A percentile compares a stretch with the other conserved stretches of the same genome.
phyloP scores from a whole-genome alignment of 1,284 basidiomycete species.

The Ganoderma multipileum region DNA sequence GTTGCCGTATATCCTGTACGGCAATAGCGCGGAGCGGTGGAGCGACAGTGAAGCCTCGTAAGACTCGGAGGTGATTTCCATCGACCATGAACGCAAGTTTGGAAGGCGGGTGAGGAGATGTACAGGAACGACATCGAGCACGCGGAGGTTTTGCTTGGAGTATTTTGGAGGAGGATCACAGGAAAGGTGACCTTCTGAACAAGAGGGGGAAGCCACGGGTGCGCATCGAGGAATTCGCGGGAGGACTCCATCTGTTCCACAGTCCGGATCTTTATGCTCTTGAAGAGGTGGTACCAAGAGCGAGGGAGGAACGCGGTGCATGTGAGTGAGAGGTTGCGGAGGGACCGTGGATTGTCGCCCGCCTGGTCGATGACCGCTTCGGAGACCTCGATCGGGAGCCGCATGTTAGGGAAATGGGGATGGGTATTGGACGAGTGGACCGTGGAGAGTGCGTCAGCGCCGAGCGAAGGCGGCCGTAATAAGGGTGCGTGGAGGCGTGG shows the following conservation, averaged over 20 bases:
- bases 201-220: background rate
- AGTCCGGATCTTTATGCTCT: background rate
- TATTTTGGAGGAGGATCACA: too few species aligned
- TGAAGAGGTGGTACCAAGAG: background rate
- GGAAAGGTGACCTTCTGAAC: background rate
- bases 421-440: too few species aligned
- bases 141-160: too few species aligned
- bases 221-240: background rate
- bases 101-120: background rate
- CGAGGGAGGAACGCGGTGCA: background rate
- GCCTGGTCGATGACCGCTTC: background rate
- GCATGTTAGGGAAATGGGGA: too few species aligned
- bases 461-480: too few species aligned
- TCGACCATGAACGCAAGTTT: background rate
- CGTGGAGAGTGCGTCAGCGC: too few species aligned
- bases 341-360: background rate
- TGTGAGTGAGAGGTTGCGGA: background rate
- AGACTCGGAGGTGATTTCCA: background rate
- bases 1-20: too few species aligned
- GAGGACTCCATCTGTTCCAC: background rate
- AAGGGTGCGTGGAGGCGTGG: too few species aligned
- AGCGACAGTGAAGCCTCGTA: too few species aligned
- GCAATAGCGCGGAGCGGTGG: too few species aligned
- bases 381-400: background rate
- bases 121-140: background rate